Conservation (phyloP, 768 basidiomycete genomes). For the Austroboletus eburneus region DNA sequence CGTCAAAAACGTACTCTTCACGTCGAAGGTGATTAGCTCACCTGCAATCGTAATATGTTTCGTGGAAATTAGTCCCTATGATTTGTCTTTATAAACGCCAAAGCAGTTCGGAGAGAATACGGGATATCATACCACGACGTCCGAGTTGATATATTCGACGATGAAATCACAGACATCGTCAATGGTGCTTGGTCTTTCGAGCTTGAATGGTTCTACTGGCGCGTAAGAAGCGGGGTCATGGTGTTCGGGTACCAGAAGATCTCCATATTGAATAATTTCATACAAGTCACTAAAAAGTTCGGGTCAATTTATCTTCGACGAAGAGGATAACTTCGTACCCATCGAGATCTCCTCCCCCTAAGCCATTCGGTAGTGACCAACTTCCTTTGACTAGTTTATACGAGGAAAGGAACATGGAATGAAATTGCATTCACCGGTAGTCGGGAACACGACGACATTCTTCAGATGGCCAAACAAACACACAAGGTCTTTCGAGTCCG, state of each 20-base stretch:
- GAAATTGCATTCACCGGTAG: constrained; percentile 42
- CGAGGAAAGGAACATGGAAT: background rate
- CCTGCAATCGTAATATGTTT: constrained; percentile 70
- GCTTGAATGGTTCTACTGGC: constrained; percentile 31
- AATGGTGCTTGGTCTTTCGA: constrained; percentile 50
- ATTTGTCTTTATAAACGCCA: constrained; percentile 9
- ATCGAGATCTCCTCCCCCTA: constrained; percentile 78
- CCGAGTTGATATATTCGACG: constrained; percentile 80
- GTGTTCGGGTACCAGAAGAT: constrained; percentile 50
- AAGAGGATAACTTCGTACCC: constrained; percentile 41
- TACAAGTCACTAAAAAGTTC: constrained; percentile 52
- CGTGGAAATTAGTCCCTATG: constrained; percentile 64
- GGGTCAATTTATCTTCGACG: background rate
- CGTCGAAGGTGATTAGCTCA: constrained; percentile 25
- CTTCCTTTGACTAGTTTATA: constrained; percentile 35
- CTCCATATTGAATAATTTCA: constrained; percentile 52
- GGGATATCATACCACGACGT: constrained; percentile 55
- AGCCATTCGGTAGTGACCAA: constrained; percentile 62
- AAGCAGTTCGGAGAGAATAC: background rate
- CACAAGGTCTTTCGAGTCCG: constrained; percentile 44
- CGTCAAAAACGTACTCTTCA: background rate
- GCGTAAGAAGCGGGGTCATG: constrained; percentile 52
- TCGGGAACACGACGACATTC: constrained; percentile 72
- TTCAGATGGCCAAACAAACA: constrained; percentile 58
- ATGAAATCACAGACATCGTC: constrained; percentile 78